Conservation (phyloP, 305 asterid species). For the Solanum hybrid region DNA sequence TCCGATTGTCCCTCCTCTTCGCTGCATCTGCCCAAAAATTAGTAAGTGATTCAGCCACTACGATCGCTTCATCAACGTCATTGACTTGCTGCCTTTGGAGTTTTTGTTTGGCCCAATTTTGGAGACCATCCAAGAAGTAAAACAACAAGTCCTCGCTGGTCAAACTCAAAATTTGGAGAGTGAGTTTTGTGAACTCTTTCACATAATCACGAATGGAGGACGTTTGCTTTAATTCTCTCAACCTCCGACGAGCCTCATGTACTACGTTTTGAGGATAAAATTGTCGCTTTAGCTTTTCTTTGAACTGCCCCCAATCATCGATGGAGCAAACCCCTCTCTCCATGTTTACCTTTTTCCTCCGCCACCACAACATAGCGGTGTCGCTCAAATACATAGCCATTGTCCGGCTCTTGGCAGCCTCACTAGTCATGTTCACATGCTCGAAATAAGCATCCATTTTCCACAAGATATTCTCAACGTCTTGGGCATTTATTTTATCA, state of each 20-base stretch:
- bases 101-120: neutral
- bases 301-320: too few species aligned
- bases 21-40: rapidly evolving
- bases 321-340: too few species aligned
- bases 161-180: neutral
- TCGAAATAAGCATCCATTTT: too few species aligned
- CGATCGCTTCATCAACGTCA: neutral
- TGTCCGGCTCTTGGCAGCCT: too few species aligned
- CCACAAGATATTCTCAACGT: neutral
- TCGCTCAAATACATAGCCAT: too few species aligned
- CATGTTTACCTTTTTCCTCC: too few species aligned
- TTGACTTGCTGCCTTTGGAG: neutral
- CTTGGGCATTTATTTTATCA: rapidly evolving
- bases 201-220: neutral
- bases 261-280: neutral
- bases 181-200: neutral
- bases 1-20: rapidly evolving
- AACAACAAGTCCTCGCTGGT: rapidly evolving
- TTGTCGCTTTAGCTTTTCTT: rapidly evolving
- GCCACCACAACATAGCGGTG: too few species aligned
- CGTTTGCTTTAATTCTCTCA: neutral
- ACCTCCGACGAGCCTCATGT: neutral
- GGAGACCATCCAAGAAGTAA: neutral
- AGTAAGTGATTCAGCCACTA: rapidly evolving
- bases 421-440: too few species aligned